These are phyloP conservation scores for Leccinum incarnatum DNA, from an alignment of 768 basidiomycete species.

Conservation along the genomic window DNA sequence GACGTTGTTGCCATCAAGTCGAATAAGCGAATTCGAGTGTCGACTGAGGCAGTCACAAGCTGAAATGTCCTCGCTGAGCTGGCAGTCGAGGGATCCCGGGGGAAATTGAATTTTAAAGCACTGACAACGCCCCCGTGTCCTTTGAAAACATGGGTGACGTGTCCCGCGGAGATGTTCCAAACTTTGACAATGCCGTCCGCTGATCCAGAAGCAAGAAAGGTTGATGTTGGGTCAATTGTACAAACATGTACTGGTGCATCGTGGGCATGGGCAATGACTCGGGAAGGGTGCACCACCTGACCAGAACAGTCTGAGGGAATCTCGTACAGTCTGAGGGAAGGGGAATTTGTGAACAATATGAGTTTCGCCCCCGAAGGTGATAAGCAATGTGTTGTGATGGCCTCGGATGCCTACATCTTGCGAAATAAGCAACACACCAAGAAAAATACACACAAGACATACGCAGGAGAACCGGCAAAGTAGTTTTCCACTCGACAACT, in stretches of 20 bases:
- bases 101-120: slow-evolving; percentile 83
- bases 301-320: slow-evolving; percentile 50
- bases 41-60: slow-evolving; percentile 88
- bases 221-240: slow-evolving; percentile 77
- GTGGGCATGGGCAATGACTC: slow-evolving; percentile 81
- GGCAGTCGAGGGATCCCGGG: slow-evolving; percentile 53
- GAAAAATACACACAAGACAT: slow-evolving; percentile 32
- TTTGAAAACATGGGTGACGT: slow-evolving; percentile 90
- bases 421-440: background rate
- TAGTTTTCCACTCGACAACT: slow-evolving; percentile 67
- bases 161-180: slow-evolving; percentile 87
- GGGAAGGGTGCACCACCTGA: slow-evolving; percentile 62
- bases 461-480: slow-evolving; percentile 86
- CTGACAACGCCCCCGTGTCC: slow-evolving; percentile 98
- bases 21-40: slow-evolving; percentile 90
- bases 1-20: slow-evolving; percentile 70
- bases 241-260: slow-evolving; percentile 93
- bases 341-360: slow-evolving; percentile 75
- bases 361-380: slow-evolving; percentile 74
- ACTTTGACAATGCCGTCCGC: slow-evolving; percentile 97
- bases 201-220: slow-evolving; percentile 91
- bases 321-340: slow-evolving; percentile 81
- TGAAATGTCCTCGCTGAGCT: slow-evolving; percentile 57
- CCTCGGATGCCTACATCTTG: slow-evolving; percentile 72
- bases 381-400: slow-evolving; percentile 80